These are phyloP conservation scores for Cadophora sp. DNA, from an alignment of 2,329 filamentous ascomycete genomes.

Conservation along the genomic window DNA sequence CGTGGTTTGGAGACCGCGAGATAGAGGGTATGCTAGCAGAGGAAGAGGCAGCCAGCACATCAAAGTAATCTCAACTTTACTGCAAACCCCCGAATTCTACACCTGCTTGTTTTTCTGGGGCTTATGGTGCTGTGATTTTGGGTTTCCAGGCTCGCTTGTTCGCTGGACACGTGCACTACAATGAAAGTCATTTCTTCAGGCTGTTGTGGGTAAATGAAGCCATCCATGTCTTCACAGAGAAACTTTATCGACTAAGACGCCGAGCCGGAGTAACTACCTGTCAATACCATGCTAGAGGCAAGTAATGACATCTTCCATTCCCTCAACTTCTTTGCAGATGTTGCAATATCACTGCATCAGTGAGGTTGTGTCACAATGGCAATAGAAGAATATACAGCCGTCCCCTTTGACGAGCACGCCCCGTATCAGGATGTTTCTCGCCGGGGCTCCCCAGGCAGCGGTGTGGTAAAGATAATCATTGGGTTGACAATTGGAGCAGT, in stretches of 20 bases:
- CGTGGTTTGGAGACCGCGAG: constrained; percentile 71
- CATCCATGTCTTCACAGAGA: constrained; percentile 1
- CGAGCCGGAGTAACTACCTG: not conserved
- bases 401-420: constrained; percentile 31
- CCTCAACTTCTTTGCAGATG: not conserved
- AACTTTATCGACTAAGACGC: not conserved
- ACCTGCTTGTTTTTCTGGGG: not conserved
- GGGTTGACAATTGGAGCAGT: constrained; percentile 21
- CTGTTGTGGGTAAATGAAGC: constrained; percentile 30
- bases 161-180: not conserved
- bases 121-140: not conserved
- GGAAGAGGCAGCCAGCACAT: constrained; percentile 47
- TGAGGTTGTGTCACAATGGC: constrained; percentile 6
- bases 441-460: not conserved
- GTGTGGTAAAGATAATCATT: constrained; percentile 5
- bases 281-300: not conserved
- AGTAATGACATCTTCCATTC: constrained; percentile 1
- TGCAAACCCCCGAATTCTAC: not conserved
- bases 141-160: not conserved
- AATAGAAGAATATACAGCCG: constrained; percentile 24
- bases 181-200: not conserved
- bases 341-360: not conserved
- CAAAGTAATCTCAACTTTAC: constrained; percentile 28
- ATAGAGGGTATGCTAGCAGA: constrained; percentile 64
- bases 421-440: not conserved